Conservation (phyloP, 345 rosid species). For the Aegle marmelos region DNA sequence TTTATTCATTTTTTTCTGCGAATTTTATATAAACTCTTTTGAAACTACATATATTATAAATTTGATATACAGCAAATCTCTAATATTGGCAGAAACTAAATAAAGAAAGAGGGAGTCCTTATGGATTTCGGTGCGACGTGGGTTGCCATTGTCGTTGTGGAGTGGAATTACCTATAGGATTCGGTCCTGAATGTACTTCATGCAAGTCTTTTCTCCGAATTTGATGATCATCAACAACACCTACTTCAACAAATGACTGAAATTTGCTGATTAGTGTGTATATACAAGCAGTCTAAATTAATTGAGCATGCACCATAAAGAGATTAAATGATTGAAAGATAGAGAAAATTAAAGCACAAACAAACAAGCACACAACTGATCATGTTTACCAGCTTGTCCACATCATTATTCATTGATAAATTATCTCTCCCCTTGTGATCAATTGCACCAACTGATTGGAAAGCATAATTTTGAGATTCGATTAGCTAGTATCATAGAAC, state of each 20-base stretch:
- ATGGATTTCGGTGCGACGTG: background rate
- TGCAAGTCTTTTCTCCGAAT: constrained; percentile 26
- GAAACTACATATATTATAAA: background rate
- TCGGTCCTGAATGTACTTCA: constrained; percentile 38
- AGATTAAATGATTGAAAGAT: background rate
- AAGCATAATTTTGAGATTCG: background rate
- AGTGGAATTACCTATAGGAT: constrained; percentile 28
- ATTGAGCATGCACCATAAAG: background rate
- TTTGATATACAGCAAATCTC: background rate
- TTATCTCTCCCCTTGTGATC: background rate
- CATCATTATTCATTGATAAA: background rate
- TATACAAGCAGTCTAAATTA: background rate
- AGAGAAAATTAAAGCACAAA: too few species aligned
- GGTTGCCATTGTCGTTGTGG: constrained; percentile 20
- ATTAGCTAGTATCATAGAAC: background rate
- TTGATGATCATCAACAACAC: background rate
- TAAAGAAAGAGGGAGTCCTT: background rate
- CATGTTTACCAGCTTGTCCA: background rate
- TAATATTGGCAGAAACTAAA: background rate
- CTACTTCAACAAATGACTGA: constrained; percentile 4
- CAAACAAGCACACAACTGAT: background rate
- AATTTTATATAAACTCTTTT: background rate
- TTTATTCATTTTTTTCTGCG: background rate
- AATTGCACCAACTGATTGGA: background rate
- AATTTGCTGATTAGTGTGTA: too few species aligned